Base-by-base conservation (phyloP, 345 rosid species). In the Gossypium ekmanianum region DNA sequence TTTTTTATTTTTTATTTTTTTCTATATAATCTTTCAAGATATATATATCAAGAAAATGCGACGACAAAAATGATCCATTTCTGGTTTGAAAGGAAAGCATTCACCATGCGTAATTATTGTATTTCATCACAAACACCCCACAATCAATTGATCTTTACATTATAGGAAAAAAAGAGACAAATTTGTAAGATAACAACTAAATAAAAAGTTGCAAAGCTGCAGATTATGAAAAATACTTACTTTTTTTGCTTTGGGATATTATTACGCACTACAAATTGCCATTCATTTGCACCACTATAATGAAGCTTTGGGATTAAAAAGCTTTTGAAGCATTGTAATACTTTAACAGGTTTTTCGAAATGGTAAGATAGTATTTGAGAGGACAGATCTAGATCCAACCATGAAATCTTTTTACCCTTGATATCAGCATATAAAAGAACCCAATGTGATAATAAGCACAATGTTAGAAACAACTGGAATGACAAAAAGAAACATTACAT, bases 121-220 rank as follows among this genome's bases (percentile, higher is more conserved):
- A 41, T 11, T 65, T 65, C 69, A 65, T 65, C 69, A 65, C 69
- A 14, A 65, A 65, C 14, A 65, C 7, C 24, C 26, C 69, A 41
- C 69, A 65, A 65, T 65, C 47, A 41, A 65, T 26, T 10, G 2
- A 3, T 11, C 69, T 65, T 20, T 0, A 54, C 1, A 8, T 26
- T 61, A 39, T 1, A 61, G 8, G 11, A 11, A 11, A 54, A 18
- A n/a, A 45, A 54, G 3, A 27, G 3, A 27, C 3, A 27, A 54
- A 54, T 29, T 24, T 54, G 27, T 56, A 56, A 56, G 26, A 55
- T 56, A 9, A n/a, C 20, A 20, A 54, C 11, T 54, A 54, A n/a
- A 54, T 54, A 54, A 54, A 54, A 26, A 34, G 39, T 64, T 0
- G 11, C 41, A 18, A 11, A 17, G 16, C 0, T 64, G 0, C 3